A percentile compares a stretch with the other conserved stretches of the same genome.
Evolutionary conservation across 768 basidiomycete genomes (phyloP).

Genomic region (Chalciporus chontae): DNA sequence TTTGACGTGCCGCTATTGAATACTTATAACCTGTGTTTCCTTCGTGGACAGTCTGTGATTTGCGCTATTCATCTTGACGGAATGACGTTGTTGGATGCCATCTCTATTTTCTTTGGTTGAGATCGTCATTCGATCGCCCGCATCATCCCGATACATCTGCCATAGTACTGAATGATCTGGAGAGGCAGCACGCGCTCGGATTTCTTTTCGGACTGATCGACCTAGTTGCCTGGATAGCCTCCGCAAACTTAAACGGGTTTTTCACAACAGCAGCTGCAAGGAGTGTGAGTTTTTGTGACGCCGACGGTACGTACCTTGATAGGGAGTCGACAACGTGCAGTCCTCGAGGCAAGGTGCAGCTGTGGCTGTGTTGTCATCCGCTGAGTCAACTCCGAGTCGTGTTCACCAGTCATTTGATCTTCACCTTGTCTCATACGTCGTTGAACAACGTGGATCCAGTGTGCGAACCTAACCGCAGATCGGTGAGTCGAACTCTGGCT

Average conservation of each 20-base stretch:
- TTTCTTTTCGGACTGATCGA: too few relatives aligned
- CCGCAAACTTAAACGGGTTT: too few relatives aligned
- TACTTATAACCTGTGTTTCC: neutral
- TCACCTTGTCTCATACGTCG: neutral
- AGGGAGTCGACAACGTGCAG: conserved; percentile 15
- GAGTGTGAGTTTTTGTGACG: neutral
- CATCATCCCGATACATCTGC: too few relatives aligned
- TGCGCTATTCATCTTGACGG: neutral
- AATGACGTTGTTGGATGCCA: too few relatives aligned
- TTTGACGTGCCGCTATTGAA: conserved; percentile 21
- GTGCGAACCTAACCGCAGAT: neutral
- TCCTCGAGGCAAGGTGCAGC: conserved; percentile 20
- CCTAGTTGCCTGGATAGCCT: too few relatives aligned
- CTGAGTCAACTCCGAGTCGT: conserved; percentile 4
- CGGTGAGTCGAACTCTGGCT: conserved; percentile 2
- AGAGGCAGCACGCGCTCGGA: too few relatives aligned
- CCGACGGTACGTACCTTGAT: neutral
- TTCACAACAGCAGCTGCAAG: too few relatives aligned
- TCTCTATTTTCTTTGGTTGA: too few relatives aligned
- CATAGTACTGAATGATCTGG: too few relatives aligned
- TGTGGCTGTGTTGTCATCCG: conserved; percentile 18
- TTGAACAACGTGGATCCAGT: conserved; percentile 9
- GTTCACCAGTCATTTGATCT: neutral
- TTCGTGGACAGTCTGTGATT: too few relatives aligned
- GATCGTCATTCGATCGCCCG: too few relatives aligned